A percentile compares a stretch with the other conserved stretches of the same genome.
These are phyloP conservation scores for Lithohypha guttulata DNA, from an alignment of 2,329 filamentous ascomycete species.

Conservation along the genomic window DNA sequence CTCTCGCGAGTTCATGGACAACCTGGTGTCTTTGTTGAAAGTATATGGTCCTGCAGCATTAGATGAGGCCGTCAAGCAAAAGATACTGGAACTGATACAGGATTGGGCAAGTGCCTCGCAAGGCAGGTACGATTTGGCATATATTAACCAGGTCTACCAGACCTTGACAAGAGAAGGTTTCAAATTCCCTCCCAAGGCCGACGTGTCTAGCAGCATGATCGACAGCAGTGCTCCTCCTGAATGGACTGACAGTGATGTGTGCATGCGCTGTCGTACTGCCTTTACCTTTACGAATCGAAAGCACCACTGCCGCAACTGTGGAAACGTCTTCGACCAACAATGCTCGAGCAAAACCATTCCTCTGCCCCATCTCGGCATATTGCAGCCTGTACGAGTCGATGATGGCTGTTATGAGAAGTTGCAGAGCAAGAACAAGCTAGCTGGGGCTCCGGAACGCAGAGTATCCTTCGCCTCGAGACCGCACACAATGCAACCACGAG, in stretches of 20 bases:
- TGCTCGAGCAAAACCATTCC: slow-evolving; percentile 84
- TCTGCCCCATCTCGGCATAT: slow-evolving; percentile 83
- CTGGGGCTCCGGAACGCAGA: slow-evolving; percentile 14
- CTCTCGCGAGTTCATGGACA: slow-evolving; percentile 97
- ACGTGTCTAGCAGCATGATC: slow-evolving; percentile 92
- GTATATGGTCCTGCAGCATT: slow-evolving; percentile 62
- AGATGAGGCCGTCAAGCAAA: slow-evolving; percentile 74
- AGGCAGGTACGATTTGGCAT: slow-evolving; percentile 67
- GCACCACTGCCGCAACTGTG: slow-evolving; percentile 95
- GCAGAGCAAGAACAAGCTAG: slow-evolving; percentile 50
- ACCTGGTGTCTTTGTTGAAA: slow-evolving; percentile 79
- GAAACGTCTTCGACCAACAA: slow-evolving; percentile 91
- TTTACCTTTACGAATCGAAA: slow-evolving; percentile 98
- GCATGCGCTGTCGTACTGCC: slow-evolving; percentile 89
- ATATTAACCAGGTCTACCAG: slow-evolving; percentile 80
- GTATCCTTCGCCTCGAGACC: slow-evolving; percentile 45
- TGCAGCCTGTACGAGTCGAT: slow-evolving; percentile 84
- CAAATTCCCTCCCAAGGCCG: slow-evolving; percentile 74
- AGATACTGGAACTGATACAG: slow-evolving; percentile 89
- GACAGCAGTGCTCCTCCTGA: slow-evolving; percentile 94
- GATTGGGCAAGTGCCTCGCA: slow-evolving; percentile 86
- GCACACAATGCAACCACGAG: slow-evolving; percentile 78
- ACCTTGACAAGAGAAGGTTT: slow-evolving; percentile 75
- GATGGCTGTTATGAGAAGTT: slow-evolving; percentile 90
- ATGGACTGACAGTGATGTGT: slow-evolving; percentile 96